These are phyloP conservation scores for Aspergillus thermomutatus DNA, from an alignment of 2,329 filamentous ascomycete genomes.

Conservation along the genomic window DNA sequence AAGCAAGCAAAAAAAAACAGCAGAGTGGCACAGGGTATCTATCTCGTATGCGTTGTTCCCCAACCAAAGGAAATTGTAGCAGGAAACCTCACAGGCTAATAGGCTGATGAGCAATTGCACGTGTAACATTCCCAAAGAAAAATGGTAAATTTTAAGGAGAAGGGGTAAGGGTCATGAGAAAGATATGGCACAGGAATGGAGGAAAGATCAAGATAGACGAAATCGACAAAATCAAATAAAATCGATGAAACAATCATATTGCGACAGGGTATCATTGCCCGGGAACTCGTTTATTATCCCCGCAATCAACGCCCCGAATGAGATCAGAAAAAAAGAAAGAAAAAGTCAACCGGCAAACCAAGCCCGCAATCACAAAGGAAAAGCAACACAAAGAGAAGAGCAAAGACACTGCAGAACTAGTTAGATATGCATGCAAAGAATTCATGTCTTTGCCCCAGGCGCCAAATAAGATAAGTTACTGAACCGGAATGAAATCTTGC, in stretches of 20 bases:
- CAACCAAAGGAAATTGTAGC: slow-evolving; percentile 11
- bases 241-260: slow-evolving; percentile 18
- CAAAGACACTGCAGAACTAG: neutral
- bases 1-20: slow-evolving; percentile 8
- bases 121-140: neutral
- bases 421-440: slow-evolving; percentile 6
- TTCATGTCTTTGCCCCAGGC: slow-evolving; percentile 12
- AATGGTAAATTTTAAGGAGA: slow-evolving; percentile 9
- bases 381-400: slow-evolving; percentile 1
- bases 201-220: slow-evolving; percentile 11
- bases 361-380: slow-evolving; percentile 7
- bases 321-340: slow-evolving; percentile 4
- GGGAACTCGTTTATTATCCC: slow-evolving; percentile 42
- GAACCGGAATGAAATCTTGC: neutral
- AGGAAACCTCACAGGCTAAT: neutral
- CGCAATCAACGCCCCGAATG: slow-evolving; percentile 33
- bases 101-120: neutral
- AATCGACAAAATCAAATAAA: slow-evolving; percentile 2
- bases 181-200: slow-evolving; percentile 20
- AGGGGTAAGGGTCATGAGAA: slow-evolving; percentile 15
- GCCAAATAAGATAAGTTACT: slow-evolving; percentile 3
- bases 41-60: slow-evolving; percentile 26
- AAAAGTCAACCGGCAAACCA: slow-evolving; percentile 1
- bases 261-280: slow-evolving; percentile 39
- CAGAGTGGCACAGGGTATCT: slow-evolving; percentile 24